Base-by-base conservation (phyloP, 225 moss, liverwort and hornwort genomes). In the Thuidium tamariscinum region DNA sequence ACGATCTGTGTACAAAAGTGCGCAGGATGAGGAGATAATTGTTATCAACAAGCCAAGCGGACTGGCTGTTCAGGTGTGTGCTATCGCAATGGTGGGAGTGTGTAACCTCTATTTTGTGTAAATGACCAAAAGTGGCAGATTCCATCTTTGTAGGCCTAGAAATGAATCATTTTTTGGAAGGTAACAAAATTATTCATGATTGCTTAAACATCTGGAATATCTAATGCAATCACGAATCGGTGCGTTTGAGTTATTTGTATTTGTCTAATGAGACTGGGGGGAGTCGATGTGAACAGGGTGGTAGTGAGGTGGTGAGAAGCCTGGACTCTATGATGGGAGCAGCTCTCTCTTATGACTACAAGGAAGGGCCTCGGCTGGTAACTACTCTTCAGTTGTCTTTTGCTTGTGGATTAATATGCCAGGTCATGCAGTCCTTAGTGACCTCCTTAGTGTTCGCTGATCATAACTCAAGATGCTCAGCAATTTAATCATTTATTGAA, bases 361-460 rank as follows among this genome's bases (percentile, higher is more conserved):
- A 83, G 48, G 96, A 96, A 84, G 97, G 97, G 36, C 98, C 97
- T 81, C 97, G 92, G 61, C 94, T 99, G 96, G 98, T 97, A 92
- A 68, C 52, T 82, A 36, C 65, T 51, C 71, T 83, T 72, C 41
- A 56, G 16, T 42, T 32, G 20, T 41, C 41, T 57, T 65, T 76
- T 84, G 30, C 55, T 60, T 75, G 34, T 76, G 61, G 83, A 83
- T 79, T 21, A n/a, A 57, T 13, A 57, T 78, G 64, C 71, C 36
- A 70, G 52, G 59, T 63, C 63, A 59, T 77, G n/a, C 70, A 11
- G 29, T 85, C 19, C 39, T 71, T 39, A 39, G 54, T 67, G 66
- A 11, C 62, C 49, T 62, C 37, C 41, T 65, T 27, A 54, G n/a
- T 37, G 78, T 72, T 36, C 56, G 17, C 55, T 83, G 37, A 23